Conservation (phyloP, 1,139 yeast genomes). For the Zygosaccharomyces pseudobailii region DNA sequence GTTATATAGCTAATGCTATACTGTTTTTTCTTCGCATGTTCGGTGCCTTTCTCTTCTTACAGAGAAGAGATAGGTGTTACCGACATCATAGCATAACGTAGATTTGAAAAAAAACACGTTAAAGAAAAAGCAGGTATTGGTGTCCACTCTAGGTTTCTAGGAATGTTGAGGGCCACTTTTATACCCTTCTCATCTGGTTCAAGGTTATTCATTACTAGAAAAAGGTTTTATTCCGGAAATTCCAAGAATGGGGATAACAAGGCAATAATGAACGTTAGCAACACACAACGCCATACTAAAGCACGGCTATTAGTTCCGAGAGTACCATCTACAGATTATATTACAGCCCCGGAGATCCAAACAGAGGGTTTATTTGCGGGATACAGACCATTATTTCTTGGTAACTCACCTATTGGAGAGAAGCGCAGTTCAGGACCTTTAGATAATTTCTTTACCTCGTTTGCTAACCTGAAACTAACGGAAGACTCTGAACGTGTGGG, state of each 20-base stretch:
- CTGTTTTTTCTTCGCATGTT: not conserved
- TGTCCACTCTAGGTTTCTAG: not conserved
- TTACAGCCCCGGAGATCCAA: constrained; percentile 25
- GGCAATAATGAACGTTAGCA: not conserved
- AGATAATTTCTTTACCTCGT: constrained; percentile 21
- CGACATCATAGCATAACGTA: not conserved
- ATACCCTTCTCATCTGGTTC: not conserved
- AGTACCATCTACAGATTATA: constrained; percentile 30
- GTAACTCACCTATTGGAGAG: constrained; percentile 27
- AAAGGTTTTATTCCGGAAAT: constrained; percentile 7
- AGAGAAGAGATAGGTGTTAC: not conserved
- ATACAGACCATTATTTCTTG: constrained; percentile 34
- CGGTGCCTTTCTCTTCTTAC: not conserved
- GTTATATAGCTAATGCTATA: not conserved
- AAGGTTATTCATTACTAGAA: not conserved
- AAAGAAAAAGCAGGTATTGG: not conserved
- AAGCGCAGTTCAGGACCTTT: constrained; percentile 9
- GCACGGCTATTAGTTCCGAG: constrained; percentile 23
- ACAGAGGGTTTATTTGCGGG: constrained; percentile 36
- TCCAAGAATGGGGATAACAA: not conserved
- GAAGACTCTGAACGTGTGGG: constrained; percentile 9
- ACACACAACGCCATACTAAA: not conserved
- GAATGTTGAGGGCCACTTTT: not conserved
- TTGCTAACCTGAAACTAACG: constrained; percentile 16
- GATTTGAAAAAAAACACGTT: not conserved